phyloP scores from a whole-genome alignment of 2,329 filamentous ascomycete species.

The Pseudogymnoascus sp. region DNA sequence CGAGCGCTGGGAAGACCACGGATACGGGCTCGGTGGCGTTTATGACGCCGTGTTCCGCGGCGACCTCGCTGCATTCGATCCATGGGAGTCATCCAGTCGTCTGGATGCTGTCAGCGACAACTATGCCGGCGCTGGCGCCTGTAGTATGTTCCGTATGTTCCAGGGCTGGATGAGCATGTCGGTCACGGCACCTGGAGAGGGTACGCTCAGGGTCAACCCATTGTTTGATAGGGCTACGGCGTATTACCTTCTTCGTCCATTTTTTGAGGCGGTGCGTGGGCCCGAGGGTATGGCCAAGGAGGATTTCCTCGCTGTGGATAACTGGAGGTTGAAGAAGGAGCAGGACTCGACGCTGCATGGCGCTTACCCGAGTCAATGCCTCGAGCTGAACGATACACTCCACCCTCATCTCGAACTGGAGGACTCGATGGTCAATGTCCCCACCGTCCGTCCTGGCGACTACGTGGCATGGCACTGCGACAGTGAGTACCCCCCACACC shows the following conservation, averaged over 20 bases:
- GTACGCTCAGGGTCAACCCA: slow-evolving; percentile 76
- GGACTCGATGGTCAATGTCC: slow-evolving; percentile 58
- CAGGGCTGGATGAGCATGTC: slow-evolving; percentile 87
- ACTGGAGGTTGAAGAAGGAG: slow-evolving; percentile 51
- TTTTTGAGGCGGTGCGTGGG: slow-evolving; percentile 54
- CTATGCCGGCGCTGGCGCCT: slow-evolving; percentile 75
- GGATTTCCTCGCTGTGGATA: slow-evolving; percentile 44
- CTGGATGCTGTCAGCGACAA: slow-evolving; percentile 63
- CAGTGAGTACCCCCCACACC: slow-evolving; percentile 15
- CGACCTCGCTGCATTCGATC: slow-evolving; percentile 72
- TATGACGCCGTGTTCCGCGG: slow-evolving; percentile 70
- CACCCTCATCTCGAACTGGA: slow-evolving; percentile 59
- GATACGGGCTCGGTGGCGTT: slow-evolving; percentile 59
- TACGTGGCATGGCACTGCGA: slow-evolving; percentile 58
- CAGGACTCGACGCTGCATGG: slow-evolving; percentile 61
- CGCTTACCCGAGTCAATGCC: slow-evolving; percentile 54
- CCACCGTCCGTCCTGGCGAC: slow-evolving; percentile 57
- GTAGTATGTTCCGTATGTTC: slow-evolving; percentile 78
- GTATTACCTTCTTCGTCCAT: slow-evolving; percentile 76
- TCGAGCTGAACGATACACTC: slow-evolving; percentile 52
- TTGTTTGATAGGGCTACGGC: slow-evolving; percentile 67
- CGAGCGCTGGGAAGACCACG: slow-evolving; percentile 65
- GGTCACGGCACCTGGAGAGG: slow-evolving; percentile 62
- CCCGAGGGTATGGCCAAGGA: slow-evolving; percentile 25
- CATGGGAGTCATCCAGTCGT: slow-evolving; percentile 69